Conservation (phyloP, 495 filamentous ascomycete species). For the Articulospora tetracladia region DNA sequence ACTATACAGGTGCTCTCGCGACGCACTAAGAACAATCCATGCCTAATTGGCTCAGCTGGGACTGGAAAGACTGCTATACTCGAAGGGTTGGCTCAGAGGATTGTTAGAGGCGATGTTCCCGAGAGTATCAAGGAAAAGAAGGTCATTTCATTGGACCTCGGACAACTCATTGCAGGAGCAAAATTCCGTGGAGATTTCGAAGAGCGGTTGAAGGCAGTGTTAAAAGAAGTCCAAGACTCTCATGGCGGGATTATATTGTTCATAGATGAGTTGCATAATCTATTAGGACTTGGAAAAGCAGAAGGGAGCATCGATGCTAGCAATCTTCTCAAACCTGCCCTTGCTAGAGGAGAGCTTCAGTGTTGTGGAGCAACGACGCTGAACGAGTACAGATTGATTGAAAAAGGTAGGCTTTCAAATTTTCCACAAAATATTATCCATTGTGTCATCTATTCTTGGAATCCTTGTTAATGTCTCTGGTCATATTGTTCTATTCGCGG, state of each 20-base stretch:
- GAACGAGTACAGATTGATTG: slow-evolving; percentile 86
- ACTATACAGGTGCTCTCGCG: slow-evolving; percentile 93
- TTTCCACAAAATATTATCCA: neutral
- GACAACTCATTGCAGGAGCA: slow-evolving; percentile 88
- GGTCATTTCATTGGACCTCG: slow-evolving; percentile 82
- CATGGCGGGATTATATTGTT: slow-evolving; percentile 89
- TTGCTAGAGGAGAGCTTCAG: slow-evolving; percentile 88
- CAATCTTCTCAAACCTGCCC: slow-evolving; percentile 91
- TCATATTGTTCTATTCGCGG: too few species aligned
- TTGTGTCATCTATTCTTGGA: too few species aligned
- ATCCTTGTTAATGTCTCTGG: too few species aligned
- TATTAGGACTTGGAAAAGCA: slow-evolving; percentile 89
- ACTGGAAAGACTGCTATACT: slow-evolving; percentile 95
- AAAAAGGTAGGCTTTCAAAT: slow-evolving; percentile 49
- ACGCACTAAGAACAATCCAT: slow-evolving; percentile 95
- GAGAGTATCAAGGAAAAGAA: slow-evolving; percentile 95
- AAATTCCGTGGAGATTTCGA: slow-evolving; percentile 97
- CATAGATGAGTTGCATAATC: slow-evolving; percentile 90
- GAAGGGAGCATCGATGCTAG: slow-evolving; percentile 96
- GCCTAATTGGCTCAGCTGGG: slow-evolving; percentile 86
- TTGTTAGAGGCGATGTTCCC: slow-evolving; percentile 88
- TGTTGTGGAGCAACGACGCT: slow-evolving; percentile 94
- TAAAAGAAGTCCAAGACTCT: slow-evolving; percentile 87
- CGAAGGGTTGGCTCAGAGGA: slow-evolving; percentile 87
- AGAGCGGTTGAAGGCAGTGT: slow-evolving; percentile 83